phyloP scores from a whole-genome alignment of 75 land plant species.

The Pinus tabuliformis region DNA sequence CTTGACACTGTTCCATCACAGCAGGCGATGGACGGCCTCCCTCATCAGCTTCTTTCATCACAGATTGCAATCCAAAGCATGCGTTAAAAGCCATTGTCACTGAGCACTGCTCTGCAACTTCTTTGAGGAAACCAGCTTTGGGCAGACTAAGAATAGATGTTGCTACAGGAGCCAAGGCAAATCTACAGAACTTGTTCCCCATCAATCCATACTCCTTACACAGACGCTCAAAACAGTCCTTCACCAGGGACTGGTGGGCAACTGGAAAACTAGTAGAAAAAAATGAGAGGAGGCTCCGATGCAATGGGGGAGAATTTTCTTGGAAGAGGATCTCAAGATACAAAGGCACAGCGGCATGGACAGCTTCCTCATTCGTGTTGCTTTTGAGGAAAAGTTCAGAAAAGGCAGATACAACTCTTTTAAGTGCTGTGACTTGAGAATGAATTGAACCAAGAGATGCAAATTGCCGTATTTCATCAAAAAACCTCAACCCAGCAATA shows the following conservation, averaged over 20 bases:
- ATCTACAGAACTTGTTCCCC: conserved; percentile 46
- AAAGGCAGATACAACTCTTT: conserved; percentile 49
- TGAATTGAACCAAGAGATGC: conserved; percentile 38
- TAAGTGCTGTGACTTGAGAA: conserved; percentile 38
- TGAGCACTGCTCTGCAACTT: conserved; percentile 48
- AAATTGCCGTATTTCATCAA: conserved; percentile 16
- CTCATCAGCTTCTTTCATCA: conserved; percentile 48
- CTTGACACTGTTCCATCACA: conserved; percentile 97
- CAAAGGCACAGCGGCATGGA: conserved; percentile 26
- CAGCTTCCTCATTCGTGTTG: conserved; percentile 11
- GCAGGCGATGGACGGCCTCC: conserved; percentile 79
- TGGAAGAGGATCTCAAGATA: conserved; percentile 74
- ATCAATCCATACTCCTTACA: conserved; percentile 67
- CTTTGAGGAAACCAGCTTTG: conserved; percentile 68
- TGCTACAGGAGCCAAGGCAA: conserved; percentile 62
- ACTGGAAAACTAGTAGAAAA: conserved; percentile 37
- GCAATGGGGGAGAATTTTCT: conserved; percentile 86
- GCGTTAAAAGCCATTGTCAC: conserved; percentile 40
- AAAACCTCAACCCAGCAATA: conserved; percentile 15
- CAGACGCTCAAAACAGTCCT: conserved; percentile 36
- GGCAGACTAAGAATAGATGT: conserved; percentile 73
- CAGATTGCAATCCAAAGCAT: conserved; percentile 46
- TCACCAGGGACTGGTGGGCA: conserved; percentile 20
- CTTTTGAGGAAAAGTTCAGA: conserved; percentile 10
- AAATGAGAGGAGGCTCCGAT: conserved; percentile 69